A percentile compares a stretch with the other conserved stretches of the same genome.
phyloP scores from a whole-genome alignment of 768 basidiomycete genomes.

The Kwoniella europaea region DNA sequence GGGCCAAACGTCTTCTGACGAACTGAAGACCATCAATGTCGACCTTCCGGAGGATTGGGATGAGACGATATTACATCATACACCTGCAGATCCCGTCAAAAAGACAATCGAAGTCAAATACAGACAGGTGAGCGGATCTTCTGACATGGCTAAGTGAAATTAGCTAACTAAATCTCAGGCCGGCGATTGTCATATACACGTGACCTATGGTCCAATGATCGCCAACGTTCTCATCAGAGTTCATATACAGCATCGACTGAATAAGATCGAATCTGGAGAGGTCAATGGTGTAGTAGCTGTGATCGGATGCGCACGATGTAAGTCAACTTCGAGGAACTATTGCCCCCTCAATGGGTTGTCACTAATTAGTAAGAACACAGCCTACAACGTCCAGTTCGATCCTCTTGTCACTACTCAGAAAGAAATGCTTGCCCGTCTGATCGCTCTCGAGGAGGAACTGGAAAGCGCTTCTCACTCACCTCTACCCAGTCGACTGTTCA shows the following conservation, averaged over 20 bases:
- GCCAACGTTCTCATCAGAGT: constrained; percentile 66
- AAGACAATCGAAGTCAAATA: constrained; percentile 61
- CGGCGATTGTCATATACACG: constrained; percentile 68
- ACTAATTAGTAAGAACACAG: constrained; percentile 11
- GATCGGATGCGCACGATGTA: constrained; percentile 69
- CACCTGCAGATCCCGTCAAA: constrained; percentile 31
- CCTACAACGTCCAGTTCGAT: constrained; percentile 64
- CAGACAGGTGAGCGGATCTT: constrained; percentile 62
- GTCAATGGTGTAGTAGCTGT: constrained; percentile 62
- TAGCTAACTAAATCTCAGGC: constrained; percentile 59
- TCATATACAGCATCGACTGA: constrained; percentile 63
- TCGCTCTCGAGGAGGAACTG: constrained; percentile 59
- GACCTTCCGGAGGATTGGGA: constrained; percentile 32
- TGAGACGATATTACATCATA: constrained; percentile 61
- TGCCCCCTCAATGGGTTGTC: neutral
- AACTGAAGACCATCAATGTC: constrained; percentile 35
- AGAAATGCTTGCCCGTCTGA: constrained; percentile 61
- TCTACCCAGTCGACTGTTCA: constrained; percentile 65
- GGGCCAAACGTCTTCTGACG: neutral
- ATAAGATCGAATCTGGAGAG: constrained; percentile 55
- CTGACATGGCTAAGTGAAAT: neutral
- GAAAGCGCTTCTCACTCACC: constrained; percentile 59
- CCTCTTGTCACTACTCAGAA: constrained; percentile 61
- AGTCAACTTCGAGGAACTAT: constrained; percentile 14
- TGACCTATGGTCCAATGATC: constrained; percentile 68